phyloP scores from a whole-genome alignment of 495 filamentous ascomycete species.

The Penicillium waksmanii region DNA sequence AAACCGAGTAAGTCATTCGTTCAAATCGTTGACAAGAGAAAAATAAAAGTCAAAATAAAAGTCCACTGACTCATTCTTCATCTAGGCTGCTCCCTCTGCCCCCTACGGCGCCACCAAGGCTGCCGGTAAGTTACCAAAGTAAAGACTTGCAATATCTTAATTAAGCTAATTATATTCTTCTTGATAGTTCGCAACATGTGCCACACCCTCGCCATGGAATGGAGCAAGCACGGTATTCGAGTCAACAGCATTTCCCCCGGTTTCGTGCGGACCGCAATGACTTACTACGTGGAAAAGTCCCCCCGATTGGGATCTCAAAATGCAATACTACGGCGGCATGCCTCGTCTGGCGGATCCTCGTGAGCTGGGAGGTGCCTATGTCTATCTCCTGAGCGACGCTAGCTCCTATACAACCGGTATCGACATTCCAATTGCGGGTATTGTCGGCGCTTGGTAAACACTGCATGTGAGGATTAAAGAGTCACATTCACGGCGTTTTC shows the following conservation, averaged over 20 bases:
- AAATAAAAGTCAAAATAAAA: not conserved
- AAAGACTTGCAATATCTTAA: not conserved
- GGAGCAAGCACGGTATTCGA: conserved; percentile 50
- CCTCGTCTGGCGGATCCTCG: conserved; percentile 42
- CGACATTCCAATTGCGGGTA: conserved; percentile 44
- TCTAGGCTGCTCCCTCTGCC: conserved; percentile 32
- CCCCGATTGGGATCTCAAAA: conserved; percentile 45
- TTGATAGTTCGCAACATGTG: conserved; percentile 35
- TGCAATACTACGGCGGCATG: conserved; percentile 53
- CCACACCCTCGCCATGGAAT: conserved; percentile 53
- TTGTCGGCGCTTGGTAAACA: conserved; percentile 49
- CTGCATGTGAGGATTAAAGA: conserved; percentile 3
- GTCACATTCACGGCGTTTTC: conserved; percentile 13
- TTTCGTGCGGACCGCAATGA: conserved; percentile 45
- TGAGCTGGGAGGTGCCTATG: conserved; percentile 47
- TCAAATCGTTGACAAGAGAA: not conserved
- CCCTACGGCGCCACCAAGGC: conserved; percentile 39
- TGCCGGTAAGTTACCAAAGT: conserved; percentile 24
- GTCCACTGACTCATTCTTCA: not conserved
- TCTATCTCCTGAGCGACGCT: conserved; percentile 40
- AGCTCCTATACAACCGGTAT: conserved; percentile 43
- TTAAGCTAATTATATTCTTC: not conserved
- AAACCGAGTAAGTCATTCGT: conserved; percentile 30
- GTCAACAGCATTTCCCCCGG: conserved; percentile 45
- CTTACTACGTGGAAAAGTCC: conserved; percentile 41